Evolutionary conservation across 164 flowering plant species (phyloP), one percentile per base, ranked within the genome.

Genomic region (Litsea cubeba): DNA sequence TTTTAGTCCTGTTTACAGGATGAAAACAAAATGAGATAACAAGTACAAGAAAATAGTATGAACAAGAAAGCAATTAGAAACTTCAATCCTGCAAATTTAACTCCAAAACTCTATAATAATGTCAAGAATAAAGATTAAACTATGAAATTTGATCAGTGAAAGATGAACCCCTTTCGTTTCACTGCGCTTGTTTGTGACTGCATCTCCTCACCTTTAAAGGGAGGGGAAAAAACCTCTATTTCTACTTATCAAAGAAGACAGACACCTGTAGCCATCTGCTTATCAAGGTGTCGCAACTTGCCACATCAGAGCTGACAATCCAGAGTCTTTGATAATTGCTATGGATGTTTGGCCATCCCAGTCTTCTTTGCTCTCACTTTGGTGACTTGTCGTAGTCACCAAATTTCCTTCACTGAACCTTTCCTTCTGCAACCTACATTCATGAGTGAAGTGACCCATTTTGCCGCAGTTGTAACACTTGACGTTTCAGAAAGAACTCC

Each of bases 1-100:
- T 85, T 81, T 83, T 90, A 58, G 80, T 92, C 88, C 98, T 94
- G 90, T 74, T 77, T 74, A 28, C 71, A 79, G 60, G 65, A 50
- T 60, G 49, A 49, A 62, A 72, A 35, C 35, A 5, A 74, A 50
- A 30, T 54, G 2, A 66, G 32, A 54, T 12, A 54, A 50, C 20
- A 50, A 26, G 17, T 68, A 5, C 51, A 26, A 65, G 32, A 15
- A 18, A 70, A 51, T 26, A 24, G 18, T 35, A 54, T 51, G 57
- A 10, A 58, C 58, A 58, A 73, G 18, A 2, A 63, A 50, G 6
- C 24, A 22, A 63, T n/a, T 14, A 63, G 66, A 63, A 12, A 24
- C 25, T 63, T 54, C n/a, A 63, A 63, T 63, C 66, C 14, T 23
- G 66, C 4, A 25, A 25, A 23, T 24, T 26, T 64, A 64, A 12